phyloP scores from a whole-genome alignment of 139 green algal genomes.

The Coelastrella sp. region DNA sequence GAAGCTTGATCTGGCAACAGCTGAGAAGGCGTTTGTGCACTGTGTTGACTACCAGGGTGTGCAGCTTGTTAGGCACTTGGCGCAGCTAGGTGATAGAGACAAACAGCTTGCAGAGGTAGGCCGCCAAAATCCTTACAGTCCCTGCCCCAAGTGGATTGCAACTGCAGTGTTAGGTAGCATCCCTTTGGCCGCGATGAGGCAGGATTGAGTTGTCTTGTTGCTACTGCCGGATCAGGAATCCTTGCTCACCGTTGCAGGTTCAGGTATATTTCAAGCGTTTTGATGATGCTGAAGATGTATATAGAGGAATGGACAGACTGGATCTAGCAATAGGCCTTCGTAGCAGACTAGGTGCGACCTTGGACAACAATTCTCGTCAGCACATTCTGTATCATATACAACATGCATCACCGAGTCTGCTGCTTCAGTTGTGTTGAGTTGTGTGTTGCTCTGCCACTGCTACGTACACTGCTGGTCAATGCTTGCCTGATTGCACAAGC shows the following conservation, averaged over 20 bases:
- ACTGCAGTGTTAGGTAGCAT: too few relatives aligned
- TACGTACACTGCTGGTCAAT: background rate
- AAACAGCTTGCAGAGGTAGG: slow-evolving; percentile 83
- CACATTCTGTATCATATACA: too few relatives aligned
- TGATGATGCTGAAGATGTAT: slow-evolving; percentile 84
- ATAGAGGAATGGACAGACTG: slow-evolving; percentile 77
- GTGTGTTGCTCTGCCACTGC: background rate
- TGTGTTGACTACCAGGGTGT: slow-evolving; percentile 50
- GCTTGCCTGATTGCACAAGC: background rate
- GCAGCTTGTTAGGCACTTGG: slow-evolving; percentile 79
- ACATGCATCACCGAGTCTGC: background rate
- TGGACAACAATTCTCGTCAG: background rate
- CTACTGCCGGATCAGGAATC: too few relatives aligned
- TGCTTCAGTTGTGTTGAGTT: background rate
- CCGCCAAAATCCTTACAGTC: too few relatives aligned
- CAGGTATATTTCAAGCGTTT: slow-evolving; percentile 81
- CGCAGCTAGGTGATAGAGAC: slow-evolving; percentile 64
- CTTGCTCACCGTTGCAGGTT: slow-evolving; percentile 54
- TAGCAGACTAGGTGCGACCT: slow-evolving; percentile 71
- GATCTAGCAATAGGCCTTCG: slow-evolving; percentile 86
- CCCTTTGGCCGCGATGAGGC: too few relatives aligned
- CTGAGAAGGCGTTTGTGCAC: slow-evolving; percentile 83
- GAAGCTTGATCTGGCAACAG: slow-evolving; percentile 74
- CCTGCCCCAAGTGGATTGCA: too few relatives aligned
- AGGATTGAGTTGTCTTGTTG: too few relatives aligned